Percentiles rank a stretch among this genome's conserved stretches.
phyloP scores from a whole-genome alignment of 495 filamentous ascomycete species.

The Rhypophila decipiens region DNA sequence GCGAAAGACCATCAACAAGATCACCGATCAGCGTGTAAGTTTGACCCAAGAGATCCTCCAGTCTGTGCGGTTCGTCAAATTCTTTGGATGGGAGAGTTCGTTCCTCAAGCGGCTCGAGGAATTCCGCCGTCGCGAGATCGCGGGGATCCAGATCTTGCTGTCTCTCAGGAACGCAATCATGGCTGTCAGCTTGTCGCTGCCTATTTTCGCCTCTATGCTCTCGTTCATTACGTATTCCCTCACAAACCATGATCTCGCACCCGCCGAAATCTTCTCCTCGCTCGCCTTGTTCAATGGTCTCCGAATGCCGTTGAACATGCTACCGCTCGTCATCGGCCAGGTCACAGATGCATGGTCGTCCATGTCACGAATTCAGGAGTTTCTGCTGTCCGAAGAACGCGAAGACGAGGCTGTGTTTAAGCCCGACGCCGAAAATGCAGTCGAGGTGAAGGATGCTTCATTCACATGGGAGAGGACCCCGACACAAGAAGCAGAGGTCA shows the following conservation, averaged over 20 bases:
- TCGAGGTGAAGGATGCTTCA: conserved; percentile 65
- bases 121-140: conserved; percentile 69
- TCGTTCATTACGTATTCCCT: conserved; percentile 90
- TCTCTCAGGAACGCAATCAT: conserved; percentile 79
- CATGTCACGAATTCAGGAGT: conserved; percentile 77
- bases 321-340: conserved; percentile 83
- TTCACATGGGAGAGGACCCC: conserved; percentile 89
- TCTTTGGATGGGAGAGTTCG: conserved; percentile 86
- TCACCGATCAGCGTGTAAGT: conserved; percentile 85
- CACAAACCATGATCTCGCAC: conserved; percentile 60
- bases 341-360: conserved; percentile 85
- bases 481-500: conserved; percentile 50
- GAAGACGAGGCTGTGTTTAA: conserved; percentile 65
- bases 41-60: conserved; percentile 90
- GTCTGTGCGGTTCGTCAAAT: conserved; percentile 91
- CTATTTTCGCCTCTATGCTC: conserved; percentile 90
- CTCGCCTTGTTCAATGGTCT: conserved; percentile 88
- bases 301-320: conserved; percentile 79
- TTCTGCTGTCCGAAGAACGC: conserved; percentile 77
- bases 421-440: conserved; percentile 55
- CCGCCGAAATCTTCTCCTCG: conserved; percentile 84
- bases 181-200: conserved; percentile 66
- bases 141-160: conserved; percentile 69
- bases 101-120: conserved; percentile 71
- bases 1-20: conserved; percentile 75